phyloP scores from a whole-genome alignment of 768 basidiomycete species.

The Tulasnella sp. region DNA sequence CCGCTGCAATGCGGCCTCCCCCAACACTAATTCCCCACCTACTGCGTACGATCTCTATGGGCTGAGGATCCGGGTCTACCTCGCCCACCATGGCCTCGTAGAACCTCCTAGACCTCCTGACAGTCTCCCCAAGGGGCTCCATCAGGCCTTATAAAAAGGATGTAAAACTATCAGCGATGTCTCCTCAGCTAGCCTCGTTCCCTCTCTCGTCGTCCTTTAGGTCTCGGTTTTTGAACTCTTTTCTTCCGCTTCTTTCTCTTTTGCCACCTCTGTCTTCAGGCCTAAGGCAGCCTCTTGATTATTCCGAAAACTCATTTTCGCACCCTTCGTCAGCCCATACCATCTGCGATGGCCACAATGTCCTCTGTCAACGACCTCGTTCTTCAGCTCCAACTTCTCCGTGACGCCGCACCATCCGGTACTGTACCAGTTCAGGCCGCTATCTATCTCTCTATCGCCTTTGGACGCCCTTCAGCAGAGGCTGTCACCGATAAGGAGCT shows the following conservation, averaged over 20 bases:
- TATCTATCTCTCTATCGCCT: constrained; percentile 30
- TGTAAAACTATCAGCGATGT: background rate
- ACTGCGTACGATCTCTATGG: background rate
- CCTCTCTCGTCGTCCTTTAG: constrained; percentile 9
- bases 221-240: background rate
- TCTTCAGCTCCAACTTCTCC: constrained; percentile 30
- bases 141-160: constrained; percentile 15
- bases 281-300: background rate
- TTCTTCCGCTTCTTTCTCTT: background rate
- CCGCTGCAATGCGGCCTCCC: constrained; percentile 5
- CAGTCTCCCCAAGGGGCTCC: constrained; percentile 6
- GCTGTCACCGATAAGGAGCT: constrained; percentile 27
- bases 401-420: constrained; percentile 25
- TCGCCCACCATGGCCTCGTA: background rate
- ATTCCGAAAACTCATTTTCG: background rate
- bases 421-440: constrained; percentile 30
- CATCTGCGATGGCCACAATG: constrained; percentile 22
- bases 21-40: constrained; percentile 7
- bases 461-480: constrained; percentile 8
- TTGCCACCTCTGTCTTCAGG: constrained; percentile 19
- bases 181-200: constrained; percentile 8
- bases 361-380: constrained; percentile 30
- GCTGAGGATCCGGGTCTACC: constrained; percentile 3
- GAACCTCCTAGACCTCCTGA: constrained; percentile 2
- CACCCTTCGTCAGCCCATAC: background rate